Conservation (phyloP, 108 stramenopile species). For the Cyclotella baltica region DNA sequence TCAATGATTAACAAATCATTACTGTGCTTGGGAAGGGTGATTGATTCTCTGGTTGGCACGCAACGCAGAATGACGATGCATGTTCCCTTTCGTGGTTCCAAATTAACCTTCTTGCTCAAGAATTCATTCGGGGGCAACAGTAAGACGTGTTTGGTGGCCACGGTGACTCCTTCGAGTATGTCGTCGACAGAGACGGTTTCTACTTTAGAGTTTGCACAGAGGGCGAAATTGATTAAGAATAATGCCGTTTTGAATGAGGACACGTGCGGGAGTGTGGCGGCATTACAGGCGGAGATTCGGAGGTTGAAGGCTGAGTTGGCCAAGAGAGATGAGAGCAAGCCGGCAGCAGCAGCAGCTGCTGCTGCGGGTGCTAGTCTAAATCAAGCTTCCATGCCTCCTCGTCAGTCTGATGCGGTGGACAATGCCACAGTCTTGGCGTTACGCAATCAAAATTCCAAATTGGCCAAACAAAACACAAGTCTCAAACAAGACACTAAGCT, state of each 20-base stretch:
- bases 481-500: constrained; percentile 25
- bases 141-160: constrained; percentile 64
- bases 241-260: constrained; percentile 53
- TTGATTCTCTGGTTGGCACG: constrained; percentile 69
- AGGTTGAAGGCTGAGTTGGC: constrained; percentile 40
- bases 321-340: not conserved
- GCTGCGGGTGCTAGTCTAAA: too few relatives aligned
- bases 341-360: not conserved
- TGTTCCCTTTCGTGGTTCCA: constrained; percentile 58
- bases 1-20: constrained; percentile 78
- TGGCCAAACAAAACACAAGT: constrained; percentile 23
- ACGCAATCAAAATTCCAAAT: constrained; percentile 31
- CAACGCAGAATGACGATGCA: constrained; percentile 44
- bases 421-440: constrained; percentile 36
- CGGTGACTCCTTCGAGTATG: constrained; percentile 39
- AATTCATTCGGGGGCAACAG: constrained; percentile 57
- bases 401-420: not conserved
- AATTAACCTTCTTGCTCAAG: constrained; percentile 55
- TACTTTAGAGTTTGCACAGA: constrained; percentile 60
- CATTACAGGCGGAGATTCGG: constrained; percentile 51
- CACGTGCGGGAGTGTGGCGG: constrained; percentile 45
- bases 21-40: constrained; percentile 73
- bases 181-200: constrained; percentile 52
- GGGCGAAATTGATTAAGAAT: constrained; percentile 59
- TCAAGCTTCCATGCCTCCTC: not conserved